Evolutionary conservation across 73 alveolate genomes (phyloP).

Genomic region (Breviolum minutum): DNA sequence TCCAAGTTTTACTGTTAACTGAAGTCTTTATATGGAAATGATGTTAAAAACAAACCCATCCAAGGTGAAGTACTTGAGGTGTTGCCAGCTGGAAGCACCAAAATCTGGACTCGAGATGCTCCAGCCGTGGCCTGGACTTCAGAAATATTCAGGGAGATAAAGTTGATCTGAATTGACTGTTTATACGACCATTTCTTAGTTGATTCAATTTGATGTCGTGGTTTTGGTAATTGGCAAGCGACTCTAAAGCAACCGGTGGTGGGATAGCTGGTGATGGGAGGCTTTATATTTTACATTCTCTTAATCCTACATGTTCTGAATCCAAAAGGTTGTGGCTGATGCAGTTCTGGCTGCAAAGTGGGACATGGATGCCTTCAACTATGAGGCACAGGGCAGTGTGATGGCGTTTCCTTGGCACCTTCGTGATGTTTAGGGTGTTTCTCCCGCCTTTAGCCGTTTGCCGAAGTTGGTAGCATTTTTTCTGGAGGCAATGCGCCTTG

Average conservation of each 20-base stretch:
- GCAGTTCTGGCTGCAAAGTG: slow-evolving; percentile 38
- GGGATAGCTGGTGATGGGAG: background rate
- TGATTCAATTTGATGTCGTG: too few relatives aligned
- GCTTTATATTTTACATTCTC: background rate
- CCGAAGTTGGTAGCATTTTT: too few relatives aligned
- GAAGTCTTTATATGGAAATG: too few relatives aligned
- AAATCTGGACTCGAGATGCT: slow-evolving; percentile 11
- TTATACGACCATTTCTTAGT: too few relatives aligned
- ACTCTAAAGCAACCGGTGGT: too few relatives aligned
- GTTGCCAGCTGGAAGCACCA: slow-evolving; percentile 44
- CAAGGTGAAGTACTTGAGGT: slow-evolving; percentile 82
- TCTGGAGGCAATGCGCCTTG: slow-evolving; percentile 4
- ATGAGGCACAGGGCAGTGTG: slow-evolving; percentile 3
- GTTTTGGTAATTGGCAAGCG: too few relatives aligned
- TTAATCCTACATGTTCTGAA: background rate
- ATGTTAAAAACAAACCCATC: background rate
- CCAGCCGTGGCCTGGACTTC: slow-evolving; percentile 45
- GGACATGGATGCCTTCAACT: slow-evolving; percentile 65
- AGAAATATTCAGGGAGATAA: background rate
- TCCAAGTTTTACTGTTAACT: too few relatives aligned
- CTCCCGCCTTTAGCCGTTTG: background rate
- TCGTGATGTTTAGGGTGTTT: too few relatives aligned
- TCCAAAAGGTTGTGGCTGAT: background rate
- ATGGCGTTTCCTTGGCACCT: too few relatives aligned
- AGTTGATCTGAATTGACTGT: too few relatives aligned